Evolutionary conservation across 176 grass and related monocot species (phyloP).

Genomic region (Triticum urartu): DNA sequence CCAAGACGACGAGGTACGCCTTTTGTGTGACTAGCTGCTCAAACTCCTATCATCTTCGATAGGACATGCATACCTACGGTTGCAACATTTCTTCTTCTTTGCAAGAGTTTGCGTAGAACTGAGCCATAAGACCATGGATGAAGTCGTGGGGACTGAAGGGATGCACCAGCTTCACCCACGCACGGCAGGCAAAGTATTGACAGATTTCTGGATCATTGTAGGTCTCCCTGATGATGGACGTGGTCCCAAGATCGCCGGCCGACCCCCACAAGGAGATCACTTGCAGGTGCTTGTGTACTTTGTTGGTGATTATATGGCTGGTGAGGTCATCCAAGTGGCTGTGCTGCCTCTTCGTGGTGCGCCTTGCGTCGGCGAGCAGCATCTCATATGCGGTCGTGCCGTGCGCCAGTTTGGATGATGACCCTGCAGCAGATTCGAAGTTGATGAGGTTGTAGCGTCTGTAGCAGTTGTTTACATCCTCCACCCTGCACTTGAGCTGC

Average conservation of each 20-base stretch:
- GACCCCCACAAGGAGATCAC: background rate
- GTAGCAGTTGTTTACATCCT: slow-evolving; percentile 5
- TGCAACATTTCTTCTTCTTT: background rate
- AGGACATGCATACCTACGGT: too few species aligned
- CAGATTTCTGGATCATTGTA: background rate
- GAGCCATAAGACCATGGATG: background rate
- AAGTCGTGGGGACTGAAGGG: background rate
- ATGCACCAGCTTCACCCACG: slow-evolving; percentile 15
- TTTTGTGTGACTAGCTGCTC: too few species aligned
- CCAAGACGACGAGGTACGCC: too few species aligned
- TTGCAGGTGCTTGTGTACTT: background rate
- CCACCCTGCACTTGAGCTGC: background rate
- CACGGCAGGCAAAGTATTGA: background rate
- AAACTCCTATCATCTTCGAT: too few species aligned
- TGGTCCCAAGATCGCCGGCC: background rate
- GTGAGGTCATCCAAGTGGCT: background rate
- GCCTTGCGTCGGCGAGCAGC: background rate
- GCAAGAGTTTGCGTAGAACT: background rate
- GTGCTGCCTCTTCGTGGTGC: background rate
- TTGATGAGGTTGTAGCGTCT: background rate
- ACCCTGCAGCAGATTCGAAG: background rate
- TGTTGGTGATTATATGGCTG: background rate
- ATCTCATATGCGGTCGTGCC: background rate
- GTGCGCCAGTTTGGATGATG: background rate
- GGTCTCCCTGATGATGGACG: background rate